A percentile compares a stretch with the other conserved stretches of the same genome.
These are phyloP conservation scores for Suhomyces bribrorum DNA, from an alignment of 1,139 yeast species.

Conservation along the genomic window DNA sequence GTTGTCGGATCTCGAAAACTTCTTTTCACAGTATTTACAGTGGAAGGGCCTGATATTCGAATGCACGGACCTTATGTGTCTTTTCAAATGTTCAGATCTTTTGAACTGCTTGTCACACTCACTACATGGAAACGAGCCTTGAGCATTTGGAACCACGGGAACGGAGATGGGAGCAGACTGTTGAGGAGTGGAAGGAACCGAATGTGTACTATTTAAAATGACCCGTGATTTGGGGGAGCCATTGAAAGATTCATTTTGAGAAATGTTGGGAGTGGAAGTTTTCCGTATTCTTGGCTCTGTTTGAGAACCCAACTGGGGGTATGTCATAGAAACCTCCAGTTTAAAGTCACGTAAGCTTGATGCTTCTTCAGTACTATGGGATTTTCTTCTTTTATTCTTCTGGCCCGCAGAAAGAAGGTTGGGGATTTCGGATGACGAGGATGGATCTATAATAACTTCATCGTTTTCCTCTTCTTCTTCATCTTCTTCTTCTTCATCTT, in stretches of 20 bases:
- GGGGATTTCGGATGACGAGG: slow-evolving; percentile 1
- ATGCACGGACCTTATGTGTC: slow-evolving; percentile 52
- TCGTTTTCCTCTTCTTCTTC: slow-evolving; percentile 11
- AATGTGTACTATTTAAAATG: slow-evolving; percentile 3
- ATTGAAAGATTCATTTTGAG: slow-evolving; percentile 2
- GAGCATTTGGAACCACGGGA: slow-evolving; percentile 15
- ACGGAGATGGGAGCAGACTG: slow-evolving; percentile 7
- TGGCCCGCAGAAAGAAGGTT: slow-evolving; percentile 14
- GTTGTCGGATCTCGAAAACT: slow-evolving; percentile 49
- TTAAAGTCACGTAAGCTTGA: slow-evolving; percentile 2
- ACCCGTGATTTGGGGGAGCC: slow-evolving; percentile 5
- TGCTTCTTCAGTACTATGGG: slow-evolving; percentile 8
- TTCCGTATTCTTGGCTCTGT: slow-evolving; percentile 5
- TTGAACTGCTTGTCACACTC: slow-evolving; percentile 50
- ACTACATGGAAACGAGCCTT: slow-evolving; percentile 43
- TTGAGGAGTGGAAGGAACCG: not conserved
- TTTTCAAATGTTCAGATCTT: slow-evolving; percentile 50
- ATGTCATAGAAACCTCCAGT: slow-evolving; percentile 6
- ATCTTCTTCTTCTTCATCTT: slow-evolving; percentile 10
- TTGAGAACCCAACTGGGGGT: slow-evolving; percentile 1
- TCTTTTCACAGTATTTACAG: slow-evolving; percentile 51
- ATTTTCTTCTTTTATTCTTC: slow-evolving; percentile 18
- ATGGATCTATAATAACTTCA: slow-evolving; percentile 3
- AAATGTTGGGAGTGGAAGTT: slow-evolving; percentile 4
- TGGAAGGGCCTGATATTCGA: slow-evolving; percentile 51